phyloP scores from a whole-genome alignment of 192 early-diverging fungal species.

The Coemansia sp. region DNA sequence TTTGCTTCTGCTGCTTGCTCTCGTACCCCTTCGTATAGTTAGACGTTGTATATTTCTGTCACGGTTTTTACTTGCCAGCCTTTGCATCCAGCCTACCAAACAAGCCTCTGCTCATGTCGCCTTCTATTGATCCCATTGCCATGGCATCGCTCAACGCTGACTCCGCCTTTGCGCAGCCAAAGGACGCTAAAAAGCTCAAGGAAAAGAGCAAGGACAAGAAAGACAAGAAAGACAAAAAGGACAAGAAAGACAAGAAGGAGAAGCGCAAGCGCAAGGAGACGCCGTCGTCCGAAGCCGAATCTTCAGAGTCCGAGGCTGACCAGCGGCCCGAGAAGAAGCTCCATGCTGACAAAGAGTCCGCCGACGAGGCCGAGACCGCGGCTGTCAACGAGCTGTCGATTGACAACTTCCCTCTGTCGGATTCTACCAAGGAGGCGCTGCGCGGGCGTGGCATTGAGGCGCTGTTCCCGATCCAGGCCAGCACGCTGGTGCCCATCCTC shows the following conservation, averaged over 20 bases:
- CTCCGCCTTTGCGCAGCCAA: conserved; percentile 3
- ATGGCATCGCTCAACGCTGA: conserved; percentile 13
- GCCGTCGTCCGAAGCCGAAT: conserved; percentile 17
- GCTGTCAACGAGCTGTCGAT: conserved; percentile 54
- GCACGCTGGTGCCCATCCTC: conserved; percentile 66
- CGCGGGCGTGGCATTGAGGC: conserved; percentile 68
- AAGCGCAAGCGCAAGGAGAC: conserved; percentile 51
- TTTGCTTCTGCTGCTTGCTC: not conserved
- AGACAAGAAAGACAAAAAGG: conserved; percentile 45
- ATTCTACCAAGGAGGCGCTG: conserved; percentile 66
- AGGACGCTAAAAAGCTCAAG: conserved; percentile 30
- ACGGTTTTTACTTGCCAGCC: not conserved
- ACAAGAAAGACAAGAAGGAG: conserved; percentile 50
- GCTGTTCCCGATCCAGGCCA: conserved; percentile 94
- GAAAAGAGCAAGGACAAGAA: conserved; percentile 44
- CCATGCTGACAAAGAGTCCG: conserved; percentile 27
- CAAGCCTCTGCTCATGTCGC: conserved; percentile 15
- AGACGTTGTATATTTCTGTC: conserved; percentile 5
- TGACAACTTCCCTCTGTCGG: conserved; percentile 60
- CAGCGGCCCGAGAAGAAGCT: conserved; percentile 53
- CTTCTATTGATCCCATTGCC: conserved; percentile 26
- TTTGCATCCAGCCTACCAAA: conserved; percentile 3
- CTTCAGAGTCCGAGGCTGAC: conserved; percentile 31
- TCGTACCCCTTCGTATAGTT: too few relatives aligned
- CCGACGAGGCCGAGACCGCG: conserved; percentile 11